Conservation (phyloP, 108 stramenopile genomes). For the Skeletonema grethae region DNA sequence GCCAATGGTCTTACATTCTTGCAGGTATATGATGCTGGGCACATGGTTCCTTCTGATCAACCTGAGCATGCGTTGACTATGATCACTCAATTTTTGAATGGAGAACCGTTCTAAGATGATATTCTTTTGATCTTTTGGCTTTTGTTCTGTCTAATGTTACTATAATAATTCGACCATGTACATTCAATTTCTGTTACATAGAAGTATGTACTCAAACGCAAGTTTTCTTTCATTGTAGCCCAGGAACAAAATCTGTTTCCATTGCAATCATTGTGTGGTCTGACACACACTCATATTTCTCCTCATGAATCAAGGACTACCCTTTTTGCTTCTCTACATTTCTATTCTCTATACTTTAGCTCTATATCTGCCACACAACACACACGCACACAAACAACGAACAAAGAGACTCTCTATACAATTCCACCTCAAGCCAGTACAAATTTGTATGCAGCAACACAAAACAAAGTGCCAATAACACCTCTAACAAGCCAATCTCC, state of each 20-base stretch:
- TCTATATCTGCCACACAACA: not conserved
- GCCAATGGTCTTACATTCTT: conserved; percentile 83
- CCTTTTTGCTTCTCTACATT: too few relatives aligned
- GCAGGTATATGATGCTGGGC: conserved; percentile 69
- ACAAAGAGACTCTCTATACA: too few relatives aligned
- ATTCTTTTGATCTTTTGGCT: not conserved
- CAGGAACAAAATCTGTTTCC: conserved; percentile 9
- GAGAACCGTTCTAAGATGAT: conserved; percentile 11
- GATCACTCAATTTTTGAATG: conserved; percentile 76
- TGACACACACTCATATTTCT: too few relatives aligned
- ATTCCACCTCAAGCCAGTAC: not conserved
- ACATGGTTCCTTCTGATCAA: conserved; percentile 96
- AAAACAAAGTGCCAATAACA: not conserved
- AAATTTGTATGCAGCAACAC: not conserved
- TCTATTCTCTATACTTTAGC: conserved; percentile 19
- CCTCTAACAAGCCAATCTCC: not conserved
- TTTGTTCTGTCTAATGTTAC: not conserved
- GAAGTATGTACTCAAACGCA: too few relatives aligned
- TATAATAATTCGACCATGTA: conserved; percentile 59
- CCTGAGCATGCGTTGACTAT: conserved; percentile 86
- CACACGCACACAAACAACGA: too few relatives aligned
- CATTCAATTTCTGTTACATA: too few relatives aligned
- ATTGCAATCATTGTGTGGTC: conserved; percentile 13
- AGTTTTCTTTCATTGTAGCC: not conserved
- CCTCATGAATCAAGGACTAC: too few relatives aligned